Base-by-base conservation (phyloP, 331 rosid genomes). In the Rhamnella rubrinervis region DNA sequence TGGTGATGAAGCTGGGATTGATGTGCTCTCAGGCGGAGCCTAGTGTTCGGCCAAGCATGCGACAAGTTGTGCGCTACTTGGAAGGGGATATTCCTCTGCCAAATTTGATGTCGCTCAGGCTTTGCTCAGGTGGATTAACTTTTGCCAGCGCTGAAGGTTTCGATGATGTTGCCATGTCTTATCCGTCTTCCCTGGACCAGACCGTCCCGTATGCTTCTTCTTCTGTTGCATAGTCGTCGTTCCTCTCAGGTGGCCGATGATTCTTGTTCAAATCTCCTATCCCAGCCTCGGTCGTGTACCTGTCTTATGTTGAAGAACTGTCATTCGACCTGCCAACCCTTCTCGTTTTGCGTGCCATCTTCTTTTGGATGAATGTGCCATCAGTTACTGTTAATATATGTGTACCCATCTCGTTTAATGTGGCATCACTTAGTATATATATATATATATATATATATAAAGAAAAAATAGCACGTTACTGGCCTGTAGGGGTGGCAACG, bases 231-330 rank as follows among this genome's bases (percentile, higher is more conserved):
- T 82, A 31, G 35, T 31, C 79, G 39, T 77, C 91, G 18, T 77
- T 79, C 49, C 85, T 85, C 59, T 88, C 89, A 13, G 81, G 91
- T 14, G 87, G 87, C 59, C 80, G 87, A 9, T 88, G 85, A 85
- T 61, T 23, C 23, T 23, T 0, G 23, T 23, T 23, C 23, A 23
- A 23, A 23, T 23, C 23, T 23, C 23, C 23, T 23, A 23, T 23
- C 23, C 23, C 23, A 23, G 23, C 23, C 23, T 23, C 23, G 23
- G 23, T 23, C 23, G 23, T 23, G 23, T 23, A 23, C 23, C 23
- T 23, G 23, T 23, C 23, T 23, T 23, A 23, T 23, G 23, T 23
- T 23, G 23, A 23, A 23, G 1, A 23, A 23, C 23, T 23, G 23
- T 23, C 23, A 23, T 23, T 23, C 23, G 23, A 23, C 23, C 23